These are phyloP conservation scores for Psidium guajava DNA, from an alignment of 345 rosid genomes.

Conservation along the genomic window DNA sequence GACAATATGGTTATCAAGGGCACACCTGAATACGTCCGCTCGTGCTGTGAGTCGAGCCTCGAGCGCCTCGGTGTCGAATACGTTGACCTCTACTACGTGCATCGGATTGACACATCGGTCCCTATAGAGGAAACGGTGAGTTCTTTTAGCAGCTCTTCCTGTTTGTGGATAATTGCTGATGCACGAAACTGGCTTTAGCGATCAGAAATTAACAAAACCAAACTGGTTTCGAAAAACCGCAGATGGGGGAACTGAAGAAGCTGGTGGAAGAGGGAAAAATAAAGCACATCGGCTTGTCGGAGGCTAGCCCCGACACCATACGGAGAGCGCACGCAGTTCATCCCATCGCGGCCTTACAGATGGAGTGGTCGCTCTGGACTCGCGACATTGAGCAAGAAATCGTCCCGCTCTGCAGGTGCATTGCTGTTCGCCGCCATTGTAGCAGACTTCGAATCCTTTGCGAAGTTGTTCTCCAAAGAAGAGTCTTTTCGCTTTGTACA, in stretches of 20 bases:
- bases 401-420: constrained; percentile 22
- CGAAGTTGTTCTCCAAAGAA: neutral
- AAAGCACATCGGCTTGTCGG: constrained; percentile 34
- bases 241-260: constrained; percentile 30
- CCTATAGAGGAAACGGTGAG: constrained; percentile 21
- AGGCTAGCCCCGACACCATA: constrained; percentile 28
- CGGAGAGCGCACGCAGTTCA: constrained; percentile 34
- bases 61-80: constrained; percentile 16
- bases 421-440: neutral
- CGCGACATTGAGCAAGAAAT: constrained; percentile 34
- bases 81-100: constrained; percentile 22
- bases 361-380: constrained; percentile 31
- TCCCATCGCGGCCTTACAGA: constrained; percentile 31
- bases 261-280: constrained; percentile 33
- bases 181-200: neutral
- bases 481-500: neutral
- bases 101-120: constrained; percentile 5
- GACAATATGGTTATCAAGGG: neutral
- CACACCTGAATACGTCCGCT: constrained; percentile 10
- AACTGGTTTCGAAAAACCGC: neutral
- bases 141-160: neutral
- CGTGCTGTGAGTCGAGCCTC: constrained; percentile 12
- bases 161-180: neutral
- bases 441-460: neutral
- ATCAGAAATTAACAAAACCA: neutral